Conservation (phyloP, 768 basidiomycete genomes). For the Chalciporus sphaerocephalus region DNA sequence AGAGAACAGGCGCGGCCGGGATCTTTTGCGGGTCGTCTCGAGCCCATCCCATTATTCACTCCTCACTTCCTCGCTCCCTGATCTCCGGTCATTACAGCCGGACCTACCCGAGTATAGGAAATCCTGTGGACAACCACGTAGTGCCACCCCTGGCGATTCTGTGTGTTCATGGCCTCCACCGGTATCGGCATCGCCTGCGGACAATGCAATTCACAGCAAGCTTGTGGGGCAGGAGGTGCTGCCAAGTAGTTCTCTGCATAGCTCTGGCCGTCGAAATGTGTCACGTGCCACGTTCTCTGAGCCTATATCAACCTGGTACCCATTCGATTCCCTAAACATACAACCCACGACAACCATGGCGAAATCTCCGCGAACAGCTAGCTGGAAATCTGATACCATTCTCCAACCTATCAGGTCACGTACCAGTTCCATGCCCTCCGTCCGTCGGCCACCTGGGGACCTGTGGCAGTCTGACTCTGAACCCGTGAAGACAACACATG, state of each 20-base stretch:
- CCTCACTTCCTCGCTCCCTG: conserved; percentile 7
- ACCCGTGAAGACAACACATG: conserved; percentile 2
- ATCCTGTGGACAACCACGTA: conserved; percentile 7
- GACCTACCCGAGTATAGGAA: conserved; percentile 10
- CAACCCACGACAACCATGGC: conserved; percentile 2
- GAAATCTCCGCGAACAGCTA: conserved; percentile 2
- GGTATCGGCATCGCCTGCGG: background rate
- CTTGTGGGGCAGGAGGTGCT: conserved; percentile 5
- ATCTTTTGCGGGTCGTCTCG: conserved; percentile 3
- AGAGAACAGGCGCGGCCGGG: conserved; percentile 15
- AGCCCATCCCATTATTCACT: conserved; percentile 8
- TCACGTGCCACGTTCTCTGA: conserved; percentile 9
- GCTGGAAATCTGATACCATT: conserved; percentile 20
- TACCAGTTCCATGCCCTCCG: conserved; percentile 10
- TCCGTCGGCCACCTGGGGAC: conserved; percentile 16
- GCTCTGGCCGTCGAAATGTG: conserved; percentile 2
- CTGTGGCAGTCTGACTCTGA: conserved; percentile 19
- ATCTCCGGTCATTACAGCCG: conserved; percentile 11
- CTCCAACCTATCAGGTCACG: conserved; percentile 17
- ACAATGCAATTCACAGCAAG: conserved; percentile 2
- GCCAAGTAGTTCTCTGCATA: conserved; percentile 6
- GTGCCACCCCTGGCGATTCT: conserved; percentile 3
- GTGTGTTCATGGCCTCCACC: conserved; percentile 26
- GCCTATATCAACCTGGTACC: conserved; percentile 12
- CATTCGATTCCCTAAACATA: conserved; percentile 1